Evolutionary conservation across 2,329 filamentous ascomycete genomes (phyloP), one percentile per base, ranked within the genome.

Genomic region (Mycosphaerella arachidis): DNA sequence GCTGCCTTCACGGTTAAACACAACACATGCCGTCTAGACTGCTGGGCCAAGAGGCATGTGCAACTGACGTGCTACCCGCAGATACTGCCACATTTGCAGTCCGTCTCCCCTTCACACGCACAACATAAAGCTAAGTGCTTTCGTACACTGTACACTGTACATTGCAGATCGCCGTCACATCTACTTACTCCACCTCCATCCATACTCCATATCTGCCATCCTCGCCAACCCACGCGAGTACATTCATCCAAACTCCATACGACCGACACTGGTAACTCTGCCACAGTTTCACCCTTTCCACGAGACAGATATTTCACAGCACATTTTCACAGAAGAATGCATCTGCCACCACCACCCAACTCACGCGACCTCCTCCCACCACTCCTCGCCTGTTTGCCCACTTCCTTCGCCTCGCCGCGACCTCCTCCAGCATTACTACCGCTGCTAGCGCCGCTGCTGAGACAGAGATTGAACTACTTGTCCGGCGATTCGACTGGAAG

Each of bases 401-500:
- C 82, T 20, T 82, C 85, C 16, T 85, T 82, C 69, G 79, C 81
- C 55, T 84, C 85, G 37, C 79, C 80, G 56, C 78, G 78, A 61
- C 83, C 85, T 35, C 85, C 85, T 4, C 84, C 85, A 53, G 83
- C 81, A 30, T 75, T 88, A 10, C 77, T 87, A 2, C 82, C 83
- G 35, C 78, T 87, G 2, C 78, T 88, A 18, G 84, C 85, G 9
- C 85, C 85, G 8, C 84, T 87, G 48, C 79, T 88, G 3, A 82
- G 84, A 60, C 85, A 88, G 72, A 77, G 84, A 54, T 76, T 87
- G 2, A 79, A 83, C 66, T 79, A 91, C 56, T 79, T 93, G 59
- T 83, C 86, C 1, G 77, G 62, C 27, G 67, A 65, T 50, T 75
- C 81, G 53, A 81, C 78, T 69, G 61, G 73, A 3, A 78, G 65